phyloP scores from a whole-genome alignment of 2,329 filamentous ascomycete species.

The Herpomyces periplanetae region DNA sequence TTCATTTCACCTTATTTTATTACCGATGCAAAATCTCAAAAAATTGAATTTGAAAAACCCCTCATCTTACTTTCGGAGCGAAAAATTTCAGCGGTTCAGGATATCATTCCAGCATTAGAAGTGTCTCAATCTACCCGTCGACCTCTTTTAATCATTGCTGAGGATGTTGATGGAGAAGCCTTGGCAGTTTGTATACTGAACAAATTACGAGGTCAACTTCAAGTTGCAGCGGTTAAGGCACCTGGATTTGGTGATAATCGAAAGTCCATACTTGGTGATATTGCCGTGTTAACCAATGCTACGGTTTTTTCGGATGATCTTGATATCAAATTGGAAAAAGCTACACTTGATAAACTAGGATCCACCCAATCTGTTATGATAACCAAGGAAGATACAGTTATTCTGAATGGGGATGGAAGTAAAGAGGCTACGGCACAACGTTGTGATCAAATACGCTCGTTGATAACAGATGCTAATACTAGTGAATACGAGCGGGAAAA shows the following conservation, averaged over 20 bases:
- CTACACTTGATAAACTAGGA: slow-evolving; percentile 72
- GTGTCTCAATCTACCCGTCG: slow-evolving; percentile 78
- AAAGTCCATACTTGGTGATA: slow-evolving; percentile 93
- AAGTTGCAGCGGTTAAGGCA: slow-evolving; percentile 93
- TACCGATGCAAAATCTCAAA: slow-evolving; percentile 89
- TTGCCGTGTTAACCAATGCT: slow-evolving; percentile 77
- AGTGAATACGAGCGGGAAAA: slow-evolving; percentile 99
- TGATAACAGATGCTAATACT: slow-evolving; percentile 67
- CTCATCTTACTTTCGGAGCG: slow-evolving; percentile 94
- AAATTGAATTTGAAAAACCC: slow-evolving; percentile 98
- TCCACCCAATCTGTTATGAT: slow-evolving; percentile 95
- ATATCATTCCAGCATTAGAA: slow-evolving; percentile 92
- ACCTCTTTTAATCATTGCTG: slow-evolving; percentile 85
- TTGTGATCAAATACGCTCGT: slow-evolving; percentile 93
- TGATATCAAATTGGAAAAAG: slow-evolving; percentile 96
- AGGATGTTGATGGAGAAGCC: slow-evolving; percentile 95
- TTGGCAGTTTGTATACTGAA: slow-evolving; percentile 96
- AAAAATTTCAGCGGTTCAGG: slow-evolving; percentile 97
- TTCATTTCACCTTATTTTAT: slow-evolving; percentile 99
- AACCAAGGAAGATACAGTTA: slow-evolving; percentile 97
- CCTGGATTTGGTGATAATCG: slow-evolving; percentile 98
- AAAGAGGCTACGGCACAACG: slow-evolving; percentile 78
- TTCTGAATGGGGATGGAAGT: slow-evolving; percentile 79
- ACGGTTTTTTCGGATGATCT: slow-evolving; percentile 95
- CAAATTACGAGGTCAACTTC: slow-evolving; percentile 97